Evolutionary conservation across 2,329 filamentous ascomycete species (phyloP).

Genomic region (Aulographum hederae): DNA sequence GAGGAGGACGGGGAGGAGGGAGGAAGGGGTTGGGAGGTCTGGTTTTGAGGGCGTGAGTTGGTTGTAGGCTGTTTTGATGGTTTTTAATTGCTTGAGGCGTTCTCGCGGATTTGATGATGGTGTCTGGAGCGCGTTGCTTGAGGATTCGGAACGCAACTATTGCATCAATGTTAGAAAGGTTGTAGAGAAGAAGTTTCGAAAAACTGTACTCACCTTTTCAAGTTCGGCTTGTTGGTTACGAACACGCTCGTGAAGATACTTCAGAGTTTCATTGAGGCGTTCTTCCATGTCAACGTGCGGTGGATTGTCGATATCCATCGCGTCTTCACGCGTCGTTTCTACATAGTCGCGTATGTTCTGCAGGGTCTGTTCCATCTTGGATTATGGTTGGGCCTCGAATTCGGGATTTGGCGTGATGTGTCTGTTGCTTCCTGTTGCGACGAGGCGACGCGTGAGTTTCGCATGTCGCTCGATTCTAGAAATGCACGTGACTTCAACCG

Average conservation of each 20-base stretch:
- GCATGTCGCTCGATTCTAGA: too few relatives aligned
- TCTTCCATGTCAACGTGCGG: conserved; percentile 22
- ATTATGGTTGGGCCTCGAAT: too few relatives aligned
- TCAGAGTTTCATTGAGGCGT: conserved; percentile 47
- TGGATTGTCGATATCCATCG: conserved; percentile 19
- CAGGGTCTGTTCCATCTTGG: too few relatives aligned
- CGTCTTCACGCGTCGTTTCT: conserved; percentile 7
- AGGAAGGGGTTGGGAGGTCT: conserved; percentile 46
- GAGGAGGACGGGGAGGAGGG: conserved; percentile 51
- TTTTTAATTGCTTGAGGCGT: conserved; percentile 25
- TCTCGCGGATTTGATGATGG: conserved; percentile 14
- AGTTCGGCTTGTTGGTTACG: conserved; percentile 27
- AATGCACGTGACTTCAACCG: too few relatives aligned
- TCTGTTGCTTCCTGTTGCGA: too few relatives aligned
- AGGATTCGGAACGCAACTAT: conserved; percentile 28
- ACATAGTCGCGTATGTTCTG: not conserved
- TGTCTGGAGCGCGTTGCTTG: conserved; percentile 23
- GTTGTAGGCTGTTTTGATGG: conserved; percentile 47
- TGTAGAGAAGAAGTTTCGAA: not conserved
- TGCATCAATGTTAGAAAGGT: conserved; percentile 9
- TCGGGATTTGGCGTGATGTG: too few relatives aligned
- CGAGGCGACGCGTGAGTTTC: too few relatives aligned
- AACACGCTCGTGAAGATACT: conserved; percentile 41
- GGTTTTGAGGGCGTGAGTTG: conserved; percentile 42
- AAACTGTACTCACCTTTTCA: conserved; percentile 19